Conservation (phyloP, 306 rosid genomes). For the Luffa aegyptiaca region DNA sequence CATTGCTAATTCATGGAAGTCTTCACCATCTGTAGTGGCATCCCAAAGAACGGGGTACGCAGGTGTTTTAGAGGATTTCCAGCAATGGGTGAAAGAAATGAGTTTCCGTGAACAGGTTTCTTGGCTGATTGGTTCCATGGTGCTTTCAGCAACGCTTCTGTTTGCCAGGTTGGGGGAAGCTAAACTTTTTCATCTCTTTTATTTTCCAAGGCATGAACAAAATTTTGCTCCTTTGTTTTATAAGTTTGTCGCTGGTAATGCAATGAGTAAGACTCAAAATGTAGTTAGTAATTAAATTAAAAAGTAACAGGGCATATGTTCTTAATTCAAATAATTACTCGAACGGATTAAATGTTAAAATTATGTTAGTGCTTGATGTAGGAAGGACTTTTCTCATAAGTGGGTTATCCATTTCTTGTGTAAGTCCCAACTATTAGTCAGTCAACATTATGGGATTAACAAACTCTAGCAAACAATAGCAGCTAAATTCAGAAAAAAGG, state of each 20-base stretch:
- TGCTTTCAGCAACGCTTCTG: slow-evolving; percentile 73
- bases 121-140: slow-evolving; percentile 97
- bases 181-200: neutral
- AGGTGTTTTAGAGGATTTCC: slow-evolving; percentile 42
- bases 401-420: neutral
- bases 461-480: neutral
- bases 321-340: neutral
- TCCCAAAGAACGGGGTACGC: slow-evolving; percentile 24
- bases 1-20: slow-evolving; percentile 71
- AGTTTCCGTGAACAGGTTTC: slow-evolving; percentile 62
- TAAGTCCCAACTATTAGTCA: neutral
- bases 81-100: slow-evolving; percentile 46
- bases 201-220: neutral
- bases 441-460: neutral
- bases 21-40: slow-evolving; percentile 28
- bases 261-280: neutral
- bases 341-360: neutral
- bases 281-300: neutral
- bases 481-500: neutral
- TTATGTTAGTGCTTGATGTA: neutral
- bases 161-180: slow-evolving; percentile 44
- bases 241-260: neutral
- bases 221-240: neutral
- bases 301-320: neutral
- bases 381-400: neutral